Base-by-base conservation (phyloP, 768 basidiomycete genomes). In the Roridomyces roridus region DNA sequence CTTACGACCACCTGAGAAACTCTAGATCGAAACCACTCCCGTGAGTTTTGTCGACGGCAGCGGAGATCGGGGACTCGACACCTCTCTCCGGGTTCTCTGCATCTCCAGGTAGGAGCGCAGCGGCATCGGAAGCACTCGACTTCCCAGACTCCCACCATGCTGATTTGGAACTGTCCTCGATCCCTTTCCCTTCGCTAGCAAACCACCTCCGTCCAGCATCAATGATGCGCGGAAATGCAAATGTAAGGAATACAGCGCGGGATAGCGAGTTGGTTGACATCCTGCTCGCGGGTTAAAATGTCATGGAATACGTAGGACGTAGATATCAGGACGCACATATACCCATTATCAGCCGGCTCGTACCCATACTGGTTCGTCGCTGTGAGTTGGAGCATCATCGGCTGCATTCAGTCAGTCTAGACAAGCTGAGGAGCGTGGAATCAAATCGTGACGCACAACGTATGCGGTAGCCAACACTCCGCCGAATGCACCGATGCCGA, bases 331-430 rank as follows among this genome's bases (percentile, higher is more conserved):
- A 21, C 60, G 14, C 25, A 62, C 60, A 58, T 15, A 29, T 50
- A 57, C 11, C 60, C 60, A 28, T 62, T 62, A 18, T 62, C 56
- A 2, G 46, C 46, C 1, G 60, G 51, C 9, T 46, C 51, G 24
- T 50, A 62, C 17, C 51, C 56, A 21, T 62, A 62, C n/a, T 51
- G 56, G 23, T 62, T 62, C 44, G 61, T 62, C 14, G 57, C 61
- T 2, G 61, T 58, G 4, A 62, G 56, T 23, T 62, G 60, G 0
- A 62, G 56, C 60, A 62, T 62, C 12, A 62, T 9, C 6, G 56
- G 60, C 60, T 62, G 34, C 2, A 36, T 35, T 28, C 6, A 23
- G n/a, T n/a, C 12, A 43, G 4, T 15, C 37, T 9, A 42, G 17
- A 8, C 23, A 50, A 15, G 9, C 25, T 5, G 25, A 25, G 17